Conservation (phyloP, 768 basidiomycete species). For the Asterophora parasitica region DNA sequence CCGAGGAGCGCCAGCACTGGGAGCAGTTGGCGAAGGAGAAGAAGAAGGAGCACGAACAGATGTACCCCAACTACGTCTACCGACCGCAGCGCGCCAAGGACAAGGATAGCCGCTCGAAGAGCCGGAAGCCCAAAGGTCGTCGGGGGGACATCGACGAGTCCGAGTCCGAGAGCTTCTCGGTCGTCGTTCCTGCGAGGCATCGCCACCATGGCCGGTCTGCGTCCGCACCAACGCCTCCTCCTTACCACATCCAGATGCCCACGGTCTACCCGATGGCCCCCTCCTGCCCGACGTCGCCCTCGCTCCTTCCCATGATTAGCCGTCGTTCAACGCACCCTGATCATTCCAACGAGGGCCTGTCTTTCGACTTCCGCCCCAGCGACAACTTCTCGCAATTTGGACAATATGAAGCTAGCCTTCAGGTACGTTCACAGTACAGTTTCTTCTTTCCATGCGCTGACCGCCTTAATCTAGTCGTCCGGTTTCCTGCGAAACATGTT, state of each 20-base stretch:
- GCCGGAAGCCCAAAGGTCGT: conserved; percentile 35
- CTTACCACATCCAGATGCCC: conserved; percentile 67
- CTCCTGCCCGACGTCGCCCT: conserved; percentile 62
- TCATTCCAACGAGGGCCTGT: conserved; percentile 37
- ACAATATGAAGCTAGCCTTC: conserved; percentile 43
- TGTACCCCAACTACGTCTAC: conserved; percentile 77
- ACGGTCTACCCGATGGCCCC: conserved; percentile 49
- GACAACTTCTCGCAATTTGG: conserved; percentile 36
- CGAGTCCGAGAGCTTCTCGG: conserved; percentile 38
- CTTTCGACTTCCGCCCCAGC: conserved; percentile 55
- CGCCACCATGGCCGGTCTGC: conserved; percentile 35
- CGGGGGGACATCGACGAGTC: conserved; percentile 26
- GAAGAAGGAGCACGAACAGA: conserved; percentile 72
- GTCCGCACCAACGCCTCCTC: conserved; percentile 63
- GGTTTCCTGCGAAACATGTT: conserved; percentile 49
- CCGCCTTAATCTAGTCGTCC: conserved; percentile 32
- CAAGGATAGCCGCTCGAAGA: conserved; percentile 46
- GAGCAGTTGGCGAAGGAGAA: conserved; percentile 73
- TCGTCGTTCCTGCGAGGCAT: conserved; percentile 32
- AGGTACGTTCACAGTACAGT: conserved; percentile 26
- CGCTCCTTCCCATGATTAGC: conserved; percentile 53
- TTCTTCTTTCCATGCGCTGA: conserved; percentile 9
- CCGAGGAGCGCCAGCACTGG: conserved; percentile 70
- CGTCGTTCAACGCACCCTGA: conserved; percentile 52
- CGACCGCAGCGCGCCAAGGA: conserved; percentile 64